A percentile compares a stretch with the other conserved stretches of the same genome.
These are phyloP conservation scores for Lasiosphaeris hirsuta DNA, from an alignment of 495 filamentous ascomycete species.

Conservation along the genomic window DNA sequence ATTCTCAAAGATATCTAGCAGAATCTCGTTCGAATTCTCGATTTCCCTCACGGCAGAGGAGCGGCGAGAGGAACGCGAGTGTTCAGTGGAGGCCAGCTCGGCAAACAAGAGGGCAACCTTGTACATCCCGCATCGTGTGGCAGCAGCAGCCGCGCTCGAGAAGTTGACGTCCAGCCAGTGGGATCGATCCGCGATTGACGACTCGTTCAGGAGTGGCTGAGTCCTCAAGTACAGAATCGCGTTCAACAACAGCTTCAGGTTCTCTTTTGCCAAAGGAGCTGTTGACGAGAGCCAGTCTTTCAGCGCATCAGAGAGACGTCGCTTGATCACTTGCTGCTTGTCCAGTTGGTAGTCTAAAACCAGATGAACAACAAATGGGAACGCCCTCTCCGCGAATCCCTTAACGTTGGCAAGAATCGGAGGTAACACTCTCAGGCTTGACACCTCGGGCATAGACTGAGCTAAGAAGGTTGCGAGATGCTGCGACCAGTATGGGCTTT, in stretches of 20 bases:
- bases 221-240: constrained; percentile 85
- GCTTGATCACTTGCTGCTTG: constrained; percentile 46
- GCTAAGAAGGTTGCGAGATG: constrained; percentile 60
- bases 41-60: constrained; percentile 57
- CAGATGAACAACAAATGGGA: constrained; percentile 80
- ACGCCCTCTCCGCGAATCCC: constrained; percentile 63
- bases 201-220: constrained; percentile 70
- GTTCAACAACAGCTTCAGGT: constrained; percentile 62
- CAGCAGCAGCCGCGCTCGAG: constrained; percentile 66
- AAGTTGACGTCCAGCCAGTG: constrained; percentile 86
- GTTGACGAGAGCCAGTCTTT: constrained; percentile 47
- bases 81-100: constrained; percentile 63
- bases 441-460: constrained; percentile 55
- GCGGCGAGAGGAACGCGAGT: constrained; percentile 57
- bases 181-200: constrained; percentile 70
- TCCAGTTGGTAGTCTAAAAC: constrained; percentile 56
- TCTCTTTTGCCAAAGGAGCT: constrained; percentile 41
- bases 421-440: constrained; percentile 62
- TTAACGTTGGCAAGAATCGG: constrained; percentile 59
- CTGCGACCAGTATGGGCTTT: constrained; percentile 57
- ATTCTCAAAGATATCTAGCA: constrained; percentile 80
- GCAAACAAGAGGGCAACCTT: constrained; percentile 82
- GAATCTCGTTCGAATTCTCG: constrained; percentile 57
- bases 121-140: constrained; percentile 77
- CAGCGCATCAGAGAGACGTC: constrained; percentile 47